Percentiles rank a stretch among this genome's conserved stretches.
Conservation (phyloP, 805 yeast genomes). For the Kodamaea neixiangensis region DNA sequence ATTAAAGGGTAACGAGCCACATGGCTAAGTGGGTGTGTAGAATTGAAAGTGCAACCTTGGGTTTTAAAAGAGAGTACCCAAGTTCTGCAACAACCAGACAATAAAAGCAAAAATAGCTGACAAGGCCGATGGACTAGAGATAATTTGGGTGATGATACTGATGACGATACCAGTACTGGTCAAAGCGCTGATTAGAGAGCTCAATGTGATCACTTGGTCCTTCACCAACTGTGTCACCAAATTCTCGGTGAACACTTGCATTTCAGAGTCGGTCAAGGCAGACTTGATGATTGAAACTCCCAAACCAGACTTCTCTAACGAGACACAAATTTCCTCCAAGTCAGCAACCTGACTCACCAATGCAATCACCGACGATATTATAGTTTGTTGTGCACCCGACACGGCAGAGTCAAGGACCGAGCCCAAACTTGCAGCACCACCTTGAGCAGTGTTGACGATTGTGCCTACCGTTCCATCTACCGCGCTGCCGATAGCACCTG, state of each 20-base stretch:
- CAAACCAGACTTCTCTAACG: constrained; percentile 25
- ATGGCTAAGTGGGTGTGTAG: too few relatives aligned
- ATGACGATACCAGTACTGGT: constrained; percentile 16
- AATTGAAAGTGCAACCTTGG: too few relatives aligned
- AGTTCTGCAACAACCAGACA: constrained; percentile 1
- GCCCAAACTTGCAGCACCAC: constrained; percentile 3
- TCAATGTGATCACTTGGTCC: constrained; percentile 16
- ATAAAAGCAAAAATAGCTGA: constrained; percentile 2
- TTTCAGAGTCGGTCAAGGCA: constrained; percentile 18
- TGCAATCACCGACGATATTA: constrained; percentile 15
- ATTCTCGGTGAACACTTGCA: constrained; percentile 20
- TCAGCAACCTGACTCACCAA: constrained; percentile 21
- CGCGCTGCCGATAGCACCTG: constrained; percentile 7
- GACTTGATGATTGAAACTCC: constrained; percentile 20
- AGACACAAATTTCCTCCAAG: constrained; percentile 20
- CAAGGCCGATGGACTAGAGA: constrained; percentile 7
- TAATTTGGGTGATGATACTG: constrained; percentile 7
- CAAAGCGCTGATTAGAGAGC: constrained; percentile 14
- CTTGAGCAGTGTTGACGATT: constrained; percentile 2
- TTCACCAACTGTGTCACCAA: constrained; percentile 17
- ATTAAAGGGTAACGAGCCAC: too few relatives aligned
- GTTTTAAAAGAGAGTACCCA: neutral
- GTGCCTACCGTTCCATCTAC: constrained; percentile 9
- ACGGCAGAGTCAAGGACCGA: constrained; percentile 1
- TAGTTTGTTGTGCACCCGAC: constrained; percentile 7